These are phyloP conservation scores for Nepenthes mirabilis DNA, from an alignment of 148 eudicot species.

Conservation along the genomic window DNA sequence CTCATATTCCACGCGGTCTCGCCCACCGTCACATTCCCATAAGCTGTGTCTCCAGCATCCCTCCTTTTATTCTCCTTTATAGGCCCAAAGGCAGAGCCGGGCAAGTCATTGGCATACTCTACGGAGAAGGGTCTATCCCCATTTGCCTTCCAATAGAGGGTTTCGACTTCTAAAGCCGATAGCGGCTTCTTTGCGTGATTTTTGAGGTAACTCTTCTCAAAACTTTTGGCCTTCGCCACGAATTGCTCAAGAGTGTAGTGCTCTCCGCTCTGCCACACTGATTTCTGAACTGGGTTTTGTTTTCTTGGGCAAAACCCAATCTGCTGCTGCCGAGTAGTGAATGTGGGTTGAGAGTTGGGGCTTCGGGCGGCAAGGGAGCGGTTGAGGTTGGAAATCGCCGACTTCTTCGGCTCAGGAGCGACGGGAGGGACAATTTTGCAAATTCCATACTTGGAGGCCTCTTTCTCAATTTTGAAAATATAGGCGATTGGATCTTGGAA, in stretches of 20 bases:
- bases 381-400: slow-evolving; percentile 42
- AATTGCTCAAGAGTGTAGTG: slow-evolving; percentile 50
- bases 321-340: slow-evolving; percentile 83
- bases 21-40: slow-evolving; percentile 36
- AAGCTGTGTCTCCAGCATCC: slow-evolving; percentile 23
- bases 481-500: slow-evolving; percentile 92
- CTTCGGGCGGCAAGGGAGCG: slow-evolving; percentile 34
- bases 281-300: slow-evolving; percentile 70
- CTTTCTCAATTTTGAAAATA: slow-evolving; percentile 83
- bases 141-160: slow-evolving; percentile 84
- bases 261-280: slow-evolving; percentile 95
- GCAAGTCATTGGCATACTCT: slow-evolving; percentile 98
- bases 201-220: slow-evolving; percentile 55
- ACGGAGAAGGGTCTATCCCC: slow-evolving; percentile 72
- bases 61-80: slow-evolving; percentile 15
- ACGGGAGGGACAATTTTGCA: slow-evolving; percentile 95
- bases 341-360: slow-evolving; percentile 43
- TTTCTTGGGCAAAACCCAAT: slow-evolving; percentile 92
- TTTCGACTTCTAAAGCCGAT: slow-evolving; percentile 51
- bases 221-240: slow-evolving; percentile 62
- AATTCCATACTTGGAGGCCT: slow-evolving; percentile 79
- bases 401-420: slow-evolving; percentile 36
- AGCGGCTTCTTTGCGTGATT: slow-evolving; percentile 33
- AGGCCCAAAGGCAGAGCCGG: slow-evolving; percentile 69
- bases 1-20: slow-evolving; percentile 97